Base-by-base conservation (phyloP, 768 basidiomycete species). In the Wakefieldia striispora region DNA sequence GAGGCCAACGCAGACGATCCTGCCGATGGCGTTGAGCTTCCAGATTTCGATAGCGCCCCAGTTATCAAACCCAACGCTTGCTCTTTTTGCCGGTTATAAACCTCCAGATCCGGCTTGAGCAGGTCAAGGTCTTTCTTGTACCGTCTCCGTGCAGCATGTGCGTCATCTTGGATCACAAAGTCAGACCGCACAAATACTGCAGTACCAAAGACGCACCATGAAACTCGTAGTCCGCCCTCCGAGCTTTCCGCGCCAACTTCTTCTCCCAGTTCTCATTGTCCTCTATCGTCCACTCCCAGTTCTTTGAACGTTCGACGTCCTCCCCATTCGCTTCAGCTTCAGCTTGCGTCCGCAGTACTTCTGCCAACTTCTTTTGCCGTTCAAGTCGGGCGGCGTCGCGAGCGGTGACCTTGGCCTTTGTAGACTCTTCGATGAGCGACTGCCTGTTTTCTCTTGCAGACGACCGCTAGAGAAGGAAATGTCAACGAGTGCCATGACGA, bases 71-170 rank as follows among this genome's bases (percentile, higher is more conserved):
- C 91, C 59, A 93, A 72, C 0, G 89, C 91, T 5, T 88, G 71
- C 60, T 91, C 92, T 63, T 95, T 97, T 69, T 95, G 91, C 45
- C 78, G 78, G 63, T 91, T 94, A 70, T 99, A 99, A 2, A 82
- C 78, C 24, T 77, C 83, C 10, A 97, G 66, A 67, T 98, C 89
- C 2, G 92, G 91, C 63, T 95, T 95, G 56, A 97, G 81, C 16
- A 77, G 72, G 69, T 92, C 90, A 29, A 97, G 71, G 55, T 95
- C 91, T 63, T 94, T 91, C 77, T 95, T 94, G 68, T 98, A 98
- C 60, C 84, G 78, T 62, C 88, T 80, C 51, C 91, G 79, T 4
- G 95, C 92, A 16, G 91, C 87, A 62, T 97, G 87, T 16, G 88
- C 85, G 54, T 91, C 92, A 68, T 97, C 97, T 97, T 53, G n/a